These are phyloP conservation scores for Cokeromyces recurvatus DNA, from an alignment of 371 early-diverging fungal species.

Conservation along the genomic window DNA sequence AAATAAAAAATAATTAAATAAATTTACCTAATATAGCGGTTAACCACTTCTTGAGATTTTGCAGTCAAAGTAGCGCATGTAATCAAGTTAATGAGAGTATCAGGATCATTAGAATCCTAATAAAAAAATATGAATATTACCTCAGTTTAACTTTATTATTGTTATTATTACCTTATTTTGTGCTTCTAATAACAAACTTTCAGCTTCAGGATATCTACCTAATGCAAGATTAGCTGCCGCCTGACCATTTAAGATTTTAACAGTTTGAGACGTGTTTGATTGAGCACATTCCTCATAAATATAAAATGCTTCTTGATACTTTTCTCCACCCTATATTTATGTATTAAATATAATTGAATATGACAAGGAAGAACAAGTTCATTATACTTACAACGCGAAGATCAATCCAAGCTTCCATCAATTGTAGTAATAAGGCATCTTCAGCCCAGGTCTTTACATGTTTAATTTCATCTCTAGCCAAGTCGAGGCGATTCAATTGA, in stretches of 20 bases:
- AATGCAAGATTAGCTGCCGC: slow-evolving; percentile 84
- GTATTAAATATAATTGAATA: background rate
- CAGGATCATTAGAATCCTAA: slow-evolving; percentile 74
- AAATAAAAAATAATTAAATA: too few relatives aligned
- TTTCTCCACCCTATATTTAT: slow-evolving; percentile 66
- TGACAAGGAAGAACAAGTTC: background rate
- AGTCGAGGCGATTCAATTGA: slow-evolving; percentile 76
- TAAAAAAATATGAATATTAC: background rate
- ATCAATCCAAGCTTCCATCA: slow-evolving; percentile 90
- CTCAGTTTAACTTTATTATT: background rate
- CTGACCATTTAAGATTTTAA: slow-evolving; percentile 75
- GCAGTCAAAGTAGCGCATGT: slow-evolving; percentile 61
- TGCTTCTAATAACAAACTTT: slow-evolving; percentile 77
- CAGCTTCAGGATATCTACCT: slow-evolving; percentile 84
- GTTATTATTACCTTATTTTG: slow-evolving; percentile 54
- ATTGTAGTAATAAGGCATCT: slow-evolving; percentile 86
- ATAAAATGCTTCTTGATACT: slow-evolving; percentile 86
- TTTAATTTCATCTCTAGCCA: slow-evolving; percentile 80
- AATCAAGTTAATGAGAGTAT: slow-evolving; percentile 86
- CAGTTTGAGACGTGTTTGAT: slow-evolving; percentile 66
- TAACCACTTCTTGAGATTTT: slow-evolving; percentile 67
- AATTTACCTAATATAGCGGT: slow-evolving; percentile 61
- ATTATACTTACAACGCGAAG: slow-evolving; percentile 51
- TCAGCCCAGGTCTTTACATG: slow-evolving; percentile 81
- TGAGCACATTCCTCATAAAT: slow-evolving; percentile 92